Percentiles rank a stretch among this genome's conserved stretches.
Conservation (phyloP, 176 grass and related monocot genomes). For the Cenchrus purpureus region DNA sequence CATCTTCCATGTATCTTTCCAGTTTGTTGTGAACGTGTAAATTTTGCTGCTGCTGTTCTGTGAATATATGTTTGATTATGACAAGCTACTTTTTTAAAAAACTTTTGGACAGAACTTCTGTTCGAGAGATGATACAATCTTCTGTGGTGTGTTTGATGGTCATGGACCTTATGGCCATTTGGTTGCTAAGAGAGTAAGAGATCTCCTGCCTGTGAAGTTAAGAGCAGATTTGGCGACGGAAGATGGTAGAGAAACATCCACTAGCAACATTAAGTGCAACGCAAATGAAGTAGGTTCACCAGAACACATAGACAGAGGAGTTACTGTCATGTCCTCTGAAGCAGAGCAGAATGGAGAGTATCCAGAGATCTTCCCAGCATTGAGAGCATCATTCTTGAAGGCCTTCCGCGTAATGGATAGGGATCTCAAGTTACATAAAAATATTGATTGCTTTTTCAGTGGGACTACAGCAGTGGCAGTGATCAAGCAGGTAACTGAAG, state of each 20-base stretch:
- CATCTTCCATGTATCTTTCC: slow-evolving; percentile 17
- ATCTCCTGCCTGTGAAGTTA: slow-evolving; percentile 82
- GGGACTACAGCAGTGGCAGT: slow-evolving; percentile 86
- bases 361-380: slow-evolving; percentile 55
- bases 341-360: slow-evolving; percentile 56
- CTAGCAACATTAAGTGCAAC: slow-evolving; percentile 51
- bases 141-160: slow-evolving; percentile 96
- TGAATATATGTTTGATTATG: slow-evolving; percentile 11
- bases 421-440: slow-evolving; percentile 75
- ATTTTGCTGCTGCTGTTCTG: background rate
- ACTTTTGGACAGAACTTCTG: slow-evolving; percentile 75
- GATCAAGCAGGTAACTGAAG: slow-evolving; percentile 75
- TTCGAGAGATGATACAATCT: slow-evolving; percentile 76
- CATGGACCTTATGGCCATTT: slow-evolving; percentile 92
- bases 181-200: slow-evolving; percentile 91
- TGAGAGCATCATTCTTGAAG: slow-evolving; percentile 74
- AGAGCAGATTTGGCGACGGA: slow-evolving; percentile 47
- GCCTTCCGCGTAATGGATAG: slow-evolving; percentile 81
- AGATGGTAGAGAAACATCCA: slow-evolving; percentile 42
- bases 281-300: slow-evolving; percentile 44
- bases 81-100: slow-evolving; percentile 19
- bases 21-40: slow-evolving; percentile 26
- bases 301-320: slow-evolving; percentile 34
- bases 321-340: slow-evolving; percentile 36
- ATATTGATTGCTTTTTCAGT: slow-evolving; percentile 87